Conservation (phyloP, 2,329 filamentous ascomycete species). For the Curvularia lunata region DNA sequence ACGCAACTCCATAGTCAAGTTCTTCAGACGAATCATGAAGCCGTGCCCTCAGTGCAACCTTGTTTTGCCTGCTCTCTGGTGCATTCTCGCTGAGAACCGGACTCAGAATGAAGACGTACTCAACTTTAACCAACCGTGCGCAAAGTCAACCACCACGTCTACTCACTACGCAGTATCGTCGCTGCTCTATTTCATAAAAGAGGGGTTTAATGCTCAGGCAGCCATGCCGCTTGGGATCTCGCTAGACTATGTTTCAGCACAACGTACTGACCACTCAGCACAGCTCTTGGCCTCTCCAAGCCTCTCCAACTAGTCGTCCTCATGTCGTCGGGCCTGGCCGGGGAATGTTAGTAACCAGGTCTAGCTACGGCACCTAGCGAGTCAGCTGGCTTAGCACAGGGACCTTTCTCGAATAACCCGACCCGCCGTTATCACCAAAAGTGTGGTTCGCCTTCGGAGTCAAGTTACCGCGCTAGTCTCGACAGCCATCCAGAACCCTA, state of each 20-base stretch:
- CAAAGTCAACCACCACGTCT: background rate
- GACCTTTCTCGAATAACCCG: slow-evolving; percentile 5
- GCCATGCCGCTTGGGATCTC: background rate
- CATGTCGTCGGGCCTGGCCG: background rate
- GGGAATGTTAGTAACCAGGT: background rate
- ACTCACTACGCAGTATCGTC: background rate
- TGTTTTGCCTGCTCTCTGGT: background rate
- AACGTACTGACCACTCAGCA: slow-evolving; percentile 2
- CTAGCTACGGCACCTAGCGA: slow-evolving; percentile 3
- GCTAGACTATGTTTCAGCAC: background rate
- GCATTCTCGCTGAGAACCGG: background rate
- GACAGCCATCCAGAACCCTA: slow-evolving; percentile 6
- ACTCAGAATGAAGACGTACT: background rate
- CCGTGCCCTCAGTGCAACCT: background rate
- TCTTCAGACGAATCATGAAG: background rate
- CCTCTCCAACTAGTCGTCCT: slow-evolving; percentile 1
- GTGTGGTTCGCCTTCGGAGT: slow-evolving; percentile 10
- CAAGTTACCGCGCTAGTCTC: slow-evolving; percentile 6
- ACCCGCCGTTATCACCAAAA: slow-evolving; percentile 6
- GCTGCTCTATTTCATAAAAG: background rate
- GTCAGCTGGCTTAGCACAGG: slow-evolving; percentile 6
- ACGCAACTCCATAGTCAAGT: slow-evolving; percentile 10
- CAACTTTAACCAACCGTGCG: background rate
- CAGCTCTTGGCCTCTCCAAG: slow-evolving; percentile 1
- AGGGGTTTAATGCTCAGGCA: background rate